phyloP scores from a whole-genome alignment of 2,329 filamentous ascomycete species.

The Exophiala dermatitidis region DNA sequence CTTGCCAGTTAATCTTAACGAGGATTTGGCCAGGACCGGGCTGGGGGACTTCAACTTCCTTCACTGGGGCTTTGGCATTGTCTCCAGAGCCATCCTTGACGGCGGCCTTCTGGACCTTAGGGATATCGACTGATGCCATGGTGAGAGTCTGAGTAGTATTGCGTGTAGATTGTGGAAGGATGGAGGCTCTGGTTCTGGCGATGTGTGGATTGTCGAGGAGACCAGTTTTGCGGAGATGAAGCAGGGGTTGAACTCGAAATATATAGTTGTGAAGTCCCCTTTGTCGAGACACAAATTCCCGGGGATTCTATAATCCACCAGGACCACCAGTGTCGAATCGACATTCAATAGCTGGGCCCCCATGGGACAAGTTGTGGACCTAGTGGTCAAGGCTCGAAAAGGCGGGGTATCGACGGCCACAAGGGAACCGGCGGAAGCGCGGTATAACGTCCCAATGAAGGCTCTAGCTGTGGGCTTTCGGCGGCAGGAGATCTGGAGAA shows the following conservation, averaged over 20 bases:
- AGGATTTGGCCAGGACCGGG: slow-evolving; percentile 85
- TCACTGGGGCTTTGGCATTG: slow-evolving; percentile 25
- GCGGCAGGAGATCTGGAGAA: too few species aligned
- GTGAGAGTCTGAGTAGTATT: not conserved
- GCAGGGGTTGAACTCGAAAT: not conserved
- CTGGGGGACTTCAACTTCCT: slow-evolving; percentile 64
- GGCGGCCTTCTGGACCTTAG: slow-evolving; percentile 25
- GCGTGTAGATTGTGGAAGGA: not conserved
- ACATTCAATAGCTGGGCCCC: not conserved
- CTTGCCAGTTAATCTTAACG: slow-evolving; percentile 71
- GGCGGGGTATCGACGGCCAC: not conserved
- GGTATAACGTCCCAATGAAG: not conserved
- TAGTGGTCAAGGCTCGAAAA: not conserved
- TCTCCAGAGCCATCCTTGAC: slow-evolving; percentile 22
- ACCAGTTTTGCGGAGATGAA: not conserved
- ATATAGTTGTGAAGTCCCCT: not conserved
- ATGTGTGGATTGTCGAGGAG: not conserved
- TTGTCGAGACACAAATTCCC: not conserved
- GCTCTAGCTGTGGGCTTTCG: not conserved
- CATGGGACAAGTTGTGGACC: not conserved
- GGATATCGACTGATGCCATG: slow-evolving; percentile 24
- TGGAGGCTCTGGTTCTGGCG: not conserved
- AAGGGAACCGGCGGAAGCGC: not conserved
- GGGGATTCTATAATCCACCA: not conserved
- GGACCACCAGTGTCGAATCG: not conserved